Percentiles rank a stretch among this genome's conserved stretches.
Conservation (phyloP, 225 moss, liverwort and hornwort genomes). For the Physcomitrium patens region DNA sequence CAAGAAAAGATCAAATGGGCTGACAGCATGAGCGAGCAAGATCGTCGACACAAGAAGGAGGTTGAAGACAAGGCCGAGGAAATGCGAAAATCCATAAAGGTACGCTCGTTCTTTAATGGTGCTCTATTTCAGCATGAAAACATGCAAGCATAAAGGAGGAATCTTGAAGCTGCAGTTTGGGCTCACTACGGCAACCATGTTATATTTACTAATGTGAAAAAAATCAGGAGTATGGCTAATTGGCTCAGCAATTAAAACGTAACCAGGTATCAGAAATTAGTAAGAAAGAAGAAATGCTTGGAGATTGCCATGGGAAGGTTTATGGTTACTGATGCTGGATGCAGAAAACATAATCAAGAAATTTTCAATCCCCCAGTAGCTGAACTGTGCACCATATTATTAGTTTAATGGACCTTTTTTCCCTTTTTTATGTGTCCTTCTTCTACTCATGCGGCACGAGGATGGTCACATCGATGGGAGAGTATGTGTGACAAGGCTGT, state of each 20-base stretch:
- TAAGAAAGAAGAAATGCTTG: slow-evolving; percentile 37
- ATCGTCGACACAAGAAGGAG: slow-evolving; percentile 92
- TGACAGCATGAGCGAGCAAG: slow-evolving; percentile 93
- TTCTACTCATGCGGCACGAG: slow-evolving; percentile 40
- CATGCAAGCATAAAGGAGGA: too few relatives aligned
- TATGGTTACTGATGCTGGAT: slow-evolving; percentile 42
- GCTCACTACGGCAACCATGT: background rate
- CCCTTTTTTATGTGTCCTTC: background rate
- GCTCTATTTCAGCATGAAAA: too few relatives aligned
- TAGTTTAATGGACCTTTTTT: slow-evolving; percentile 26
- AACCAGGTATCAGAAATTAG: slow-evolving; percentile 45
- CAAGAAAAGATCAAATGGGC: slow-evolving; percentile 99
- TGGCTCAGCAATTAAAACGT: slow-evolving; percentile 30
- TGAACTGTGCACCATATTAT: slow-evolving; percentile 17
- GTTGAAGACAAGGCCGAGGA: slow-evolving; percentile 95
- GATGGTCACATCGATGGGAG: slow-evolving; percentile 67
- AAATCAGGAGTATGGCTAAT: slow-evolving; percentile 24
- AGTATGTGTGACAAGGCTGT: background rate
- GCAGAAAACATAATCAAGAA: slow-evolving; percentile 24
- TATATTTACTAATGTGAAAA: background rate
- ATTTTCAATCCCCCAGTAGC: slow-evolving; percentile 25
- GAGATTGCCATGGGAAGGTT: slow-evolving; percentile 49
- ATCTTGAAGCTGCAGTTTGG: background rate
- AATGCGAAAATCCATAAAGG: slow-evolving; percentile 89
- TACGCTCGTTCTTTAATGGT: slow-evolving; percentile 23